A percentile compares a stretch with the other conserved stretches of the same genome.
Conservation (phyloP, 768 basidiomycete species). For the Lentinula detonsa region DNA sequence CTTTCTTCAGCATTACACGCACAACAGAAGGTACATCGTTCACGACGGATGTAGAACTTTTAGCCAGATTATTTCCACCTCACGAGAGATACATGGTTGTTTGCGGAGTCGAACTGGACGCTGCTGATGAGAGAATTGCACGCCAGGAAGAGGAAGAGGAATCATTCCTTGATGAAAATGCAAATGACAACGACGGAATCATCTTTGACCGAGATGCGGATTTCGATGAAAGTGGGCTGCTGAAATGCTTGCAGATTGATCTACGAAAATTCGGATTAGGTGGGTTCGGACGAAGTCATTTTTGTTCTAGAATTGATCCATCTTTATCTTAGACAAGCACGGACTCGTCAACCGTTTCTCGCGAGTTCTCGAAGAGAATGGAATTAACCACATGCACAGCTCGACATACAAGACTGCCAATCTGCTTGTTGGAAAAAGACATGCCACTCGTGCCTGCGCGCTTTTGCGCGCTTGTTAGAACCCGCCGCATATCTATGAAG, state of each 20-base stretch:
- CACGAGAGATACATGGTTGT: slow-evolving; percentile 70
- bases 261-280: slow-evolving; percentile 67
- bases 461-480: slow-evolving; percentile 54
- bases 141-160: slow-evolving; percentile 9
- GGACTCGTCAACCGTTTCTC: slow-evolving; percentile 77
- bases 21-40: slow-evolving; percentile 73
- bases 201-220: slow-evolving; percentile 21
- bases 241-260: slow-evolving; percentile 75
- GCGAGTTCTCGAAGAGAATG: slow-evolving; percentile 61
- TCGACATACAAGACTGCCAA: slow-evolving; percentile 84
- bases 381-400: slow-evolving; percentile 80
- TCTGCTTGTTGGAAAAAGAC: slow-evolving; percentile 57
- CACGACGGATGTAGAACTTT: slow-evolving; percentile 61
- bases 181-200: background rate
- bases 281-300: slow-evolving; percentile 21
- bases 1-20: slow-evolving; percentile 77
- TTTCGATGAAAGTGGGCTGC: slow-evolving; percentile 27
- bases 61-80: slow-evolving; percentile 67
- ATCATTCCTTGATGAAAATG: background rate
- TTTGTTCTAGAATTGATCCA: slow-evolving; percentile 1
- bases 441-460: slow-evolving; percentile 50
- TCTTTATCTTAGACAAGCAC: slow-evolving; percentile 52
- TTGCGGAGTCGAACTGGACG: slow-evolving; percentile 64
- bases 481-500: background rate
- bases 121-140: slow-evolving; percentile 34